Evolutionary conservation across 2,329 filamentous ascomycete genomes (phyloP).

Genomic region (Achaetomium macrosporum): DNA sequence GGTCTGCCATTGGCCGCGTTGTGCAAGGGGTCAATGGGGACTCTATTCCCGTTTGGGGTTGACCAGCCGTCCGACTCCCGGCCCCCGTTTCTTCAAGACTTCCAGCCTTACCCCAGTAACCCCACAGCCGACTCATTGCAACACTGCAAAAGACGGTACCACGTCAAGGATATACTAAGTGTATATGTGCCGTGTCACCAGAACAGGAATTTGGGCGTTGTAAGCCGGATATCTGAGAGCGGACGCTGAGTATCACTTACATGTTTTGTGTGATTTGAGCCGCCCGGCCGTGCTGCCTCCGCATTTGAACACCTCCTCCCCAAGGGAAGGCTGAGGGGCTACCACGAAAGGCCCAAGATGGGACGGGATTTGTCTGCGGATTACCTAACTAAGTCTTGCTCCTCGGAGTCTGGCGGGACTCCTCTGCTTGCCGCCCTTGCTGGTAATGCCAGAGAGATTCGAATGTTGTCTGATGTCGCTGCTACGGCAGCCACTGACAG

Average conservation of each 20-base stretch:
- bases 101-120: background rate
- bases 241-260: background rate
- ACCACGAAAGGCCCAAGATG: too few relatives aligned
- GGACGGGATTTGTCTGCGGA: too few relatives aligned
- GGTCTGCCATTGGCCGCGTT: conserved; percentile 20
- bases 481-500: background rate
- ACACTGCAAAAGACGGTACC: background rate
- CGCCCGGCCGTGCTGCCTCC: too few relatives aligned
- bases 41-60: conserved; percentile 8
- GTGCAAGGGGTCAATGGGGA: conserved; percentile 6
- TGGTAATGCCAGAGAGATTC: background rate
- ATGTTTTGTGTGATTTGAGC: too few relatives aligned
- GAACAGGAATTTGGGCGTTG: background rate
- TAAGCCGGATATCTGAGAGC: too few relatives aligned
- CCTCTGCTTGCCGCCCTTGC: background rate
- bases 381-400: too few relatives aligned
- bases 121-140: background rate
- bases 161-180: background rate
- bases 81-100: background rate
- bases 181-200: background rate
- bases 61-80: conserved; percentile 8
- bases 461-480: too few relatives aligned
- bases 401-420: background rate
- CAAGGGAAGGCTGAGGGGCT: too few relatives aligned
- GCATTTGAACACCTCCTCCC: too few relatives aligned